Conservation (phyloP, 2,329 filamentous ascomycete genomes). For the Colletotrichum graminicola region DNA sequence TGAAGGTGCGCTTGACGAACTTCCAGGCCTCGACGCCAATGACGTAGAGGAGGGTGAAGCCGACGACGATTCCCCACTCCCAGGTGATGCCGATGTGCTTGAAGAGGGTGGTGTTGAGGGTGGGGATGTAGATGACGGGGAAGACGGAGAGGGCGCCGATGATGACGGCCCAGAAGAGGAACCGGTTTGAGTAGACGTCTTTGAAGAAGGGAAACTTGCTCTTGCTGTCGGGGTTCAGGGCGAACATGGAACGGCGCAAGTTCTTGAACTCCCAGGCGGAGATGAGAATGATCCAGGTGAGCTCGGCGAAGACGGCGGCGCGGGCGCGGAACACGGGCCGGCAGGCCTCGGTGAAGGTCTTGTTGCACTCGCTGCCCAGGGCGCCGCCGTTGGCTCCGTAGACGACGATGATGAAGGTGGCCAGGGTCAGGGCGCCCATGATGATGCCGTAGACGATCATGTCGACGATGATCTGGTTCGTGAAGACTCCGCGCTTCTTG, state of each 20-base stretch:
- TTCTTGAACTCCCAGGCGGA: constrained; percentile 85
- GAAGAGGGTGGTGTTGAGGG: constrained; percentile 77
- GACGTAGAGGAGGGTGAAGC: constrained; percentile 74
- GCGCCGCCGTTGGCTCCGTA: constrained; percentile 67
- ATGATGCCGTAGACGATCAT: constrained; percentile 84
- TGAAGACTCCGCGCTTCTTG: constrained; percentile 77
- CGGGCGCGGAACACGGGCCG: constrained; percentile 75
- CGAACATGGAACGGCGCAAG: constrained; percentile 78
- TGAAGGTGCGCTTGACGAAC: constrained; percentile 70
- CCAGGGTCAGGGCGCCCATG: constrained; percentile 77
- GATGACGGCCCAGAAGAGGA: constrained; percentile 76
- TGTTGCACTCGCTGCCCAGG: constrained; percentile 74
- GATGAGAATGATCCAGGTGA: constrained; percentile 80
- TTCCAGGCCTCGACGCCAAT: constrained; percentile 80
- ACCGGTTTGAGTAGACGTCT: constrained; percentile 77
- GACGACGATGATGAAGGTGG: constrained; percentile 74
- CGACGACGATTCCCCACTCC: constrained; percentile 80
- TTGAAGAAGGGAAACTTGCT: constrained; percentile 67
- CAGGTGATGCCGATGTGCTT: constrained; percentile 78
- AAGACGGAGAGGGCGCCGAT: constrained; percentile 73
- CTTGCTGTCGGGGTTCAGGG: constrained; percentile 67
- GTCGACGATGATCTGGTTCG: constrained; percentile 80
- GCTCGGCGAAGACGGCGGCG: constrained; percentile 78
- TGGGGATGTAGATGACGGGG: constrained; percentile 78
- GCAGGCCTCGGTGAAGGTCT: constrained; percentile 67